These are phyloP conservation scores for Daldinia loculata DNA, from an alignment of 495 filamentous ascomycete genomes.

Conservation along the genomic window DNA sequence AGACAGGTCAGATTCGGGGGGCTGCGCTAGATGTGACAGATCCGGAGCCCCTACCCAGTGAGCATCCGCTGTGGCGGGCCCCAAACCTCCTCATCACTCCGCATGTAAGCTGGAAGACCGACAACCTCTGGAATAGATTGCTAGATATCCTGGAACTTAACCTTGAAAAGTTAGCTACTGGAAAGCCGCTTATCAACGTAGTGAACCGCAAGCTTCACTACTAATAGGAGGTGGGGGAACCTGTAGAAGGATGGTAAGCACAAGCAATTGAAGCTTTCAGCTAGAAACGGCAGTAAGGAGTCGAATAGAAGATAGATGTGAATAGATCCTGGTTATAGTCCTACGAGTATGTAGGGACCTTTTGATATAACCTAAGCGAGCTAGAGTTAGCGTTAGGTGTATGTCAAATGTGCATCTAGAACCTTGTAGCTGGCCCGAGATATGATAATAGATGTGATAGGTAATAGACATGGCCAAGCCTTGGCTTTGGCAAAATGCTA, in stretches of 20 bases:
- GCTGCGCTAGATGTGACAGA: constrained; percentile 86
- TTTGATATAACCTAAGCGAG: neutral
- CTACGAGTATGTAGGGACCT: neutral
- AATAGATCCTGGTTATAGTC: neutral
- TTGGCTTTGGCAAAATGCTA: neutral
- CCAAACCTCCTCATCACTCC: constrained; percentile 79
- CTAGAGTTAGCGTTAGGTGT: neutral
- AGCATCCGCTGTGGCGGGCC: constrained; percentile 73
- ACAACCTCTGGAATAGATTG: constrained; percentile 65
- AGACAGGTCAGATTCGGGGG: constrained; percentile 66
- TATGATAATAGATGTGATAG: neutral
- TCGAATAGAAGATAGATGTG: constrained; percentile 7
- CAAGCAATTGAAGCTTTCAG: neutral
- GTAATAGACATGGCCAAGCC: neutral
- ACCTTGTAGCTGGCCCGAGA: neutral
- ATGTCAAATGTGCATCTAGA: neutral
- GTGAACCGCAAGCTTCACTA: constrained; percentile 48
- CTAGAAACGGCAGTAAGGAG: neutral
- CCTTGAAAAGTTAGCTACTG: constrained; percentile 42
- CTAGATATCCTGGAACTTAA: constrained; percentile 61
- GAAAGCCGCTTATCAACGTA: constrained; percentile 46
- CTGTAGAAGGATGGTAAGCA: neutral
- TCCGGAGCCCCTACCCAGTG: constrained; percentile 78
- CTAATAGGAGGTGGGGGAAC: constrained; percentile 10
- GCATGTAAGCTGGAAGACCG: constrained; percentile 73